A percentile compares a stretch with the other conserved stretches of the same genome.
Evolutionary conservation across 495 filamentous ascomycete genomes (phyloP).

Genomic region (Neurospora cerealis): DNA sequence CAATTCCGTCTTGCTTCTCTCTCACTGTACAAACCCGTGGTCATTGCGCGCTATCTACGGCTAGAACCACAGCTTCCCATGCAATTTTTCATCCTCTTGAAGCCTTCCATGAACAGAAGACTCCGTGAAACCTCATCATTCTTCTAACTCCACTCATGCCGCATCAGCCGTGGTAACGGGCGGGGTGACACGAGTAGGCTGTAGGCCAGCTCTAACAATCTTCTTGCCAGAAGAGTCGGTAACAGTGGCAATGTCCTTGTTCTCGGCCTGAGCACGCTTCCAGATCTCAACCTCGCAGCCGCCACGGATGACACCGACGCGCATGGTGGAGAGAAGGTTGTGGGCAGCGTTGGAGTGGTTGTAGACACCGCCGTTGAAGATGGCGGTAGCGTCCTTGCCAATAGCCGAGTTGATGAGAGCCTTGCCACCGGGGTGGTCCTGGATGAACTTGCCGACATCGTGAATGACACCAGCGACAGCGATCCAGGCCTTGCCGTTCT

Average conservation of each 20-base stretch:
- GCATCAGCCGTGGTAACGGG: conserved; percentile 65
- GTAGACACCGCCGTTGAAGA: conserved; percentile 99
- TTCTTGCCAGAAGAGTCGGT: conserved; percentile 73
- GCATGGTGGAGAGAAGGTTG: conserved; percentile 93
- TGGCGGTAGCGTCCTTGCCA: conserved; percentile 95
- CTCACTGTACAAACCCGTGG: neutral
- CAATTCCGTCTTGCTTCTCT: neutral
- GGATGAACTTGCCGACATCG: conserved; percentile 90
- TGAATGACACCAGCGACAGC: conserved; percentile 92
- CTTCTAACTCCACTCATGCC: conserved; percentile 37
- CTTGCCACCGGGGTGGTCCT: conserved; percentile 94
- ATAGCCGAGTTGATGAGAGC: conserved; percentile 86
- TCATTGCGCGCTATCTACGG: neutral
- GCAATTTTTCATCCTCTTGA: neutral
- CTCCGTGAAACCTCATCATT: neutral
- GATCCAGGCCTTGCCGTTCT: conserved; percentile 71
- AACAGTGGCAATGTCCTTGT: conserved; percentile 70
- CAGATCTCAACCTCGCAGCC: conserved; percentile 98
- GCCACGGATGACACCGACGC: conserved; percentile 91
- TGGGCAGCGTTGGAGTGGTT: conserved; percentile 96
- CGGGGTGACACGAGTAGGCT: conserved; percentile 74
- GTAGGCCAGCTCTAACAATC: conserved; percentile 82
- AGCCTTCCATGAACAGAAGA: neutral
- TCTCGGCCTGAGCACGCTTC: conserved; percentile 89
- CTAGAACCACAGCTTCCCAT: neutral